Base-by-base conservation (phyloP, 495 filamentous ascomycete species). In the Xylaria nigripes region DNA sequence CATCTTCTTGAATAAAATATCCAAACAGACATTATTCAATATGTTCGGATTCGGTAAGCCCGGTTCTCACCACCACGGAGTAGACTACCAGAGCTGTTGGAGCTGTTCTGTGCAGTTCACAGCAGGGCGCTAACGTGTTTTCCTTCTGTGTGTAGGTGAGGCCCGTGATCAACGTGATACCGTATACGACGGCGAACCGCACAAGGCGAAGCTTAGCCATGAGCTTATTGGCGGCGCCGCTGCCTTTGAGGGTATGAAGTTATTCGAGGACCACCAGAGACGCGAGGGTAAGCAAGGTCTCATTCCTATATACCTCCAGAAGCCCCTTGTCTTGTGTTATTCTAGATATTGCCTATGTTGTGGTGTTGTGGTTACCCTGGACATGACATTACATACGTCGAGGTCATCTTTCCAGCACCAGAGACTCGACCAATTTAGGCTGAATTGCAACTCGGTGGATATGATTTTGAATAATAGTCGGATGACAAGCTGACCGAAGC, bases 221-320 rank as follows among this genome's bases (percentile, higher is more conserved):
- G 86, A 91, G 70, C 64, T 87, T 34, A 63, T 90, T 49, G 86
- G 84, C 62, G 86, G 86, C 45, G 88, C 81, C 44, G 87, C 86
- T 45, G 82, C 86, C 55, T 90, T 91, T 63, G 86, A 81, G 58
- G 87, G 79, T 54, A 85, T 93, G 78, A 88, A 89, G 76, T 71
- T 81, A 15, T 91, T 83, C 67, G 87, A 91, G 70, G 82, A 90
- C 68, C 72, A 82, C 53, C 83, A 89, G 72, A 83, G 85, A 65
- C 76, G 73, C 51, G 74, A 89, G 70, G 86, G 85, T 85, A 76
- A 32, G 60, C 47, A 27, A 32, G 42, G 51, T 41, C 15, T 10
- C n/a, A 16, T 15, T 8, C 3, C 7, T 22, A 63, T 34, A 51
- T 29, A 5, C 45, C 41, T 38, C 25, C n/a, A n/a, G n/a, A n/a